Evolutionary conservation across 1,139 yeast species (phyloP).

Genomic region (Zhuliangozyma parablackwelliae): DNA sequence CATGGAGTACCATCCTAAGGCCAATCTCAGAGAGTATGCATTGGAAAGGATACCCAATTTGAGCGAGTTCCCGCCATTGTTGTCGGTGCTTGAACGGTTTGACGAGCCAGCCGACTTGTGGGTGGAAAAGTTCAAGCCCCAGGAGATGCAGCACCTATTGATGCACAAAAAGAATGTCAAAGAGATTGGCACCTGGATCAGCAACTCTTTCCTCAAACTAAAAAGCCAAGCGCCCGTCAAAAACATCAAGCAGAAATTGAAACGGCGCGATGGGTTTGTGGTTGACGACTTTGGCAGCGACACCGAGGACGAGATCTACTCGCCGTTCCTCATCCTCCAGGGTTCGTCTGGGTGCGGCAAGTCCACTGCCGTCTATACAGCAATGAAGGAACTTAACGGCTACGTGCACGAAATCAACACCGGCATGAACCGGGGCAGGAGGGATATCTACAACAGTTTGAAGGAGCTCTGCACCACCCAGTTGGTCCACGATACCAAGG

Average conservation of each 20-base stretch:
- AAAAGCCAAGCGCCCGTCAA: conserved; percentile 28
- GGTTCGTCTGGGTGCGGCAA: conserved; percentile 82
- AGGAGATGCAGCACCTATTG: conserved; percentile 30
- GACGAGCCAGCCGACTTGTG: conserved; percentile 21
- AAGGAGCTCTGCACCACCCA: conserved; percentile 85
- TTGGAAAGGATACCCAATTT: conserved; percentile 12
- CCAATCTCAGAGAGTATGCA: conserved; percentile 3
- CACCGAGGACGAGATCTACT: conserved; percentile 36
- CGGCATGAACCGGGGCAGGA: conserved; percentile 66
- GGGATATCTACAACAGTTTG: conserved; percentile 60
- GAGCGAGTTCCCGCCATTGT: conserved; percentile 13
- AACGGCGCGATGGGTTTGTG: conserved; percentile 21
- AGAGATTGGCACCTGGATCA: conserved; percentile 44
- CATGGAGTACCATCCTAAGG: not conserved
- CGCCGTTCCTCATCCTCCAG: conserved; percentile 61
- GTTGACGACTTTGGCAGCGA: conserved; percentile 25
- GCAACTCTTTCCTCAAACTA: conserved; percentile 39
- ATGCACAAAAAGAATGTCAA: conserved; percentile 18
- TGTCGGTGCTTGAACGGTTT: conserved; percentile 18
- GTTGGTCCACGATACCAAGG: conserved; percentile 52
- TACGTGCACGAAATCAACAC: conserved; percentile 82
- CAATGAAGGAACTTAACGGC: conserved; percentile 60
- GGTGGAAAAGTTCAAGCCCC: conserved; percentile 45
- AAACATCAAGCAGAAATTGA: conserved; percentile 17
- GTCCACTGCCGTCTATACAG: conserved; percentile 68